phyloP scores from a whole-genome alignment of 1,284 basidiomycete species.

The Cystobasidium pallidum region DNA sequence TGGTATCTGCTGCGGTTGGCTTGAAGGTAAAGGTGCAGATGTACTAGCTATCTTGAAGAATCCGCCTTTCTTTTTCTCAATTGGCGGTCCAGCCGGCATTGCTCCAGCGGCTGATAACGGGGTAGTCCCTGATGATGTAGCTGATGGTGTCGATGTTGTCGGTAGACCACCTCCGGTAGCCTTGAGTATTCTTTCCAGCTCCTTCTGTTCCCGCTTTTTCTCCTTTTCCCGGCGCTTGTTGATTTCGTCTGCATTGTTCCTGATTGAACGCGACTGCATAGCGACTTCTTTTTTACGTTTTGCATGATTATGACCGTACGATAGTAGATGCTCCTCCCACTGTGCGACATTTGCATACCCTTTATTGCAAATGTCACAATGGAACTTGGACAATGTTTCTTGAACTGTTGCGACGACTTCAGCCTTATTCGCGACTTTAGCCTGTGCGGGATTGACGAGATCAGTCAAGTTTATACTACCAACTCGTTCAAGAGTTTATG shows the following conservation, averaged over 20 bases:
- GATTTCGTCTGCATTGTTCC: slow-evolving; percentile 32
- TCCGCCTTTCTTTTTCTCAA: slow-evolving; percentile 41
- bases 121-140: background rate
- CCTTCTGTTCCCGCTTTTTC: slow-evolving; percentile 39
- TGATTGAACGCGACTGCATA: slow-evolving; percentile 19
- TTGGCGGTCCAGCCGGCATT: background rate
- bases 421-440: slow-evolving; percentile 22
- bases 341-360: slow-evolving; percentile 36
- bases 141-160: background rate
- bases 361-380: slow-evolving; percentile 38
- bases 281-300: slow-evolving; percentile 43
- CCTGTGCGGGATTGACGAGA: background rate
- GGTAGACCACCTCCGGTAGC: slow-evolving; percentile 34
- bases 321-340: slow-evolving; percentile 41
- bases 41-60: slow-evolving; percentile 39
- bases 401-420: slow-evolving; percentile 13
- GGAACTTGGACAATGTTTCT: slow-evolving; percentile 35
- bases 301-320: slow-evolving; percentile 41
- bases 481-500: no score
- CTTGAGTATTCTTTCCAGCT: slow-evolving; percentile 38
- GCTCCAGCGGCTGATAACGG: background rate
- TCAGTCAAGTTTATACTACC: no score
- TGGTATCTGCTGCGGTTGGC: background rate
- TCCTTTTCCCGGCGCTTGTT: slow-evolving; percentile 40
- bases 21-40: slow-evolving; percentile 5